Percentiles rank a stretch among this genome's conserved stretches.
These are phyloP conservation scores for Cyberlindnera xishuangbannaensis DNA, from an alignment of 805 yeast species.

Conservation along the genomic window DNA sequence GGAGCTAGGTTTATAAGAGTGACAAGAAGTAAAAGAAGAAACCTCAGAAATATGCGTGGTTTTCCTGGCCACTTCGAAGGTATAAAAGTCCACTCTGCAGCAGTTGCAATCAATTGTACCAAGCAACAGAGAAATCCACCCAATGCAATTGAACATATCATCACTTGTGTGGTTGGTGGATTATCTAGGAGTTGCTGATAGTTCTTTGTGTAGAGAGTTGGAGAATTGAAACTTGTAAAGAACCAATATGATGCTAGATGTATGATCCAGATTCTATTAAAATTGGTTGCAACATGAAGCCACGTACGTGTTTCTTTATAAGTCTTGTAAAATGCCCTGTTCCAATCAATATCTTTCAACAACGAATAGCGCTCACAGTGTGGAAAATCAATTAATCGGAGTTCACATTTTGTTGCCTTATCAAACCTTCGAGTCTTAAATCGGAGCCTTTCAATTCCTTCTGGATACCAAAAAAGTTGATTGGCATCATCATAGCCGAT, in stretches of 20 bases:
- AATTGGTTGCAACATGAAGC: constrained; percentile 69
- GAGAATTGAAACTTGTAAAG: constrained; percentile 65
- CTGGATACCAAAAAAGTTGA: constrained; percentile 80
- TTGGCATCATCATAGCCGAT: constrained; percentile 90
- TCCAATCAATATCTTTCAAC: constrained; percentile 59
- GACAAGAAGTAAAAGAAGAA: constrained; percentile 36
- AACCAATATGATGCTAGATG: constrained; percentile 77
- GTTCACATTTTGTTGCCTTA: too few species aligned
- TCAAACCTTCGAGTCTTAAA: too few species aligned
- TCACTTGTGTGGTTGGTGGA: constrained; percentile 54
- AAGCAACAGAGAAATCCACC: constrained; percentile 63
- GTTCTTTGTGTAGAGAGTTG: constrained; percentile 58
- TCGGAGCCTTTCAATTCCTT: constrained; percentile 58
- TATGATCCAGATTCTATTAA: constrained; percentile 74
- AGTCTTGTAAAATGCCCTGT: constrained; percentile 63
- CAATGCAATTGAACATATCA: constrained; percentile 52
- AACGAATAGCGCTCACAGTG: constrained; percentile 46
- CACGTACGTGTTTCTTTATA: constrained; percentile 70
- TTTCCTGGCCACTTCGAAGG: constrained; percentile 76
- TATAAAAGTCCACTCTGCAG: constrained; percentile 56
- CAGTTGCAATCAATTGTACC: constrained; percentile 50
- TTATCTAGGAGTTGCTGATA: constrained; percentile 50
- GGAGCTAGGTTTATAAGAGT: constrained; percentile 48
- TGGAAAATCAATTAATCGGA: constrained; percentile 45
- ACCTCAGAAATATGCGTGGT: constrained; percentile 46